Conservation (phyloP, 106 monocot genomes). For the Allium fistulosum region DNA sequence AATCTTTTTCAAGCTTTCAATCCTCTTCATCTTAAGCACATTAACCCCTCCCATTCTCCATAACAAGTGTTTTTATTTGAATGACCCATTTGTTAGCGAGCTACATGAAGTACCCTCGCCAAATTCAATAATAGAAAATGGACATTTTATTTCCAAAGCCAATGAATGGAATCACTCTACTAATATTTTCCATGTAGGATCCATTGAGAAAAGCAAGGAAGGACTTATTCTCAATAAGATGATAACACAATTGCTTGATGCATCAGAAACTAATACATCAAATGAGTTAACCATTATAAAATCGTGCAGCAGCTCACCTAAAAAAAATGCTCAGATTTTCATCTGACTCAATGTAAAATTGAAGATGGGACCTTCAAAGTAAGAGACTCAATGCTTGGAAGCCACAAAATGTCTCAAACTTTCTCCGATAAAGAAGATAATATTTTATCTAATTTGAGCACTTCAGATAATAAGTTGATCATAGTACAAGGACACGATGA, state of each 20-base stretch:
- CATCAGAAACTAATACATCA: constrained; percentile 19
- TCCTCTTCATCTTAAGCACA: too few species aligned
- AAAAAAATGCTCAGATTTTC: constrained; percentile 18
- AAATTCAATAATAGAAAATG: constrained; percentile 9
- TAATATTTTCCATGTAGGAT: constrained; percentile 11
- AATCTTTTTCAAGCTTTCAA: too few species aligned
- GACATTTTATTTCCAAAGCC: constrained; percentile 1
- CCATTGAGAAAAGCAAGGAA: constrained; percentile 12
- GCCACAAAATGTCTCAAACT: constrained; percentile 6
- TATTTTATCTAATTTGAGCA: constrained; percentile 19
- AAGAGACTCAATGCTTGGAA: constrained; percentile 10
- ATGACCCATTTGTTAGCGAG: constrained; percentile 20
- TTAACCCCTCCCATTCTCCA: too few species aligned
- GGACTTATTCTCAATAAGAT: constrained; percentile 23
- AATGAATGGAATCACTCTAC: neutral
- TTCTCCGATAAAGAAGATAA: constrained; percentile 2
- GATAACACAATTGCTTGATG: constrained; percentile 13
- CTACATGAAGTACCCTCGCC: constrained; percentile 24
- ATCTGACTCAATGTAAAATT: constrained; percentile 20
- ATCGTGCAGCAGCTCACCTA: constrained; percentile 27
- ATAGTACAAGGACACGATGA: constrained; percentile 7
- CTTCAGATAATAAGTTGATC: constrained; percentile 6
- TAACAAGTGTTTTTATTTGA: neutral
- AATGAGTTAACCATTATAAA: constrained; percentile 1
- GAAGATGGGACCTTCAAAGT: constrained; percentile 13